Percentiles rank a stretch among this genome's conserved stretches.
phyloP scores from a whole-genome alignment of 495 filamentous ascomycete species.

The Sphaerosporella brunnea region DNA sequence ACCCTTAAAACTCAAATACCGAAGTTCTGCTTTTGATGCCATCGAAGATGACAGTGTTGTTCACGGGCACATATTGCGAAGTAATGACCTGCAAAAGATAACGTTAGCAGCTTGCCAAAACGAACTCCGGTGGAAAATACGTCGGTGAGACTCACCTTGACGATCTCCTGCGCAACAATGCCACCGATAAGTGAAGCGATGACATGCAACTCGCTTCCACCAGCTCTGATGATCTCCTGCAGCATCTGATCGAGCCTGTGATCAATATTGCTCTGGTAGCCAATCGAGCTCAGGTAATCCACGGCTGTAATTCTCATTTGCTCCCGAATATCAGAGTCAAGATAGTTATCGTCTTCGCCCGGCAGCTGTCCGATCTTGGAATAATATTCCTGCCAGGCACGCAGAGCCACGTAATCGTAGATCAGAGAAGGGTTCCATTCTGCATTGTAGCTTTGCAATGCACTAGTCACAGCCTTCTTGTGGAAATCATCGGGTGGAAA shows the following conservation, averaged over 20 bases:
- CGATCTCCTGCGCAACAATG: constrained; percentile 83
- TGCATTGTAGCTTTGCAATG: constrained; percentile 14
- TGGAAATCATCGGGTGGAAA: constrained; percentile 10
- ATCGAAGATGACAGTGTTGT: constrained; percentile 87
- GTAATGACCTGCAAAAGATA: constrained; percentile 70
- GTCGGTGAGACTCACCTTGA: constrained; percentile 45
- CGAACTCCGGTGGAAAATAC: too few relatives aligned
- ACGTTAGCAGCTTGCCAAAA: too few relatives aligned
- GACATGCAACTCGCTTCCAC: constrained; percentile 82
- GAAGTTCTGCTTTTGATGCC: constrained; percentile 64
- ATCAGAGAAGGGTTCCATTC: constrained; percentile 35
- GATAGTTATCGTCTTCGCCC: constrained; percentile 10
- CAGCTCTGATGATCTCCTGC: constrained; percentile 32
- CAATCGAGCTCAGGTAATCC: constrained; percentile 13
- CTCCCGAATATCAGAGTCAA: constrained; percentile 13
- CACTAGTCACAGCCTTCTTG: constrained; percentile 9
- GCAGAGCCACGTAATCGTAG: constrained; percentile 43
- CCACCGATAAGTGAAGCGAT: constrained; percentile 80
- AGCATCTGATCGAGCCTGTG: constrained; percentile 25
- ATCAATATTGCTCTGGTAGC: constrained; percentile 30
- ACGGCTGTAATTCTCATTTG: constrained; percentile 10
- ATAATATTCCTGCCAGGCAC: constrained; percentile 32
- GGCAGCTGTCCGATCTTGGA: constrained; percentile 12
- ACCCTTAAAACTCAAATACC: constrained; percentile 35
- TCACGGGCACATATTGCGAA: constrained; percentile 85